Base-by-base conservation (phyloP, 2,329 filamentous ascomycete genomes). In the Alternaria gaisen region DNA sequence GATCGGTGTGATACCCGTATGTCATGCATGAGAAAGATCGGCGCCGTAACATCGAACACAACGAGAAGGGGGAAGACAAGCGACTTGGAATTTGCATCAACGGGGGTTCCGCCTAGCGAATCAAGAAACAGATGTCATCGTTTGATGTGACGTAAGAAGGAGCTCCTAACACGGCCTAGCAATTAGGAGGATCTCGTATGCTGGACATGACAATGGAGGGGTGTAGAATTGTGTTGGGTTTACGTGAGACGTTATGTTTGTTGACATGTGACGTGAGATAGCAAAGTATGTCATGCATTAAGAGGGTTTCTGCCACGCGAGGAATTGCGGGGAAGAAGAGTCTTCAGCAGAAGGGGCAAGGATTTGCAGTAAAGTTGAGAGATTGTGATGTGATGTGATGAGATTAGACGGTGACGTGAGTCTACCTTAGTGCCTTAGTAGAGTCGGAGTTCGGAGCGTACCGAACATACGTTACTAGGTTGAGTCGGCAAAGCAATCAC, bases 341-440 rank as follows among this genome's bases (percentile, higher is more conserved):
- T 24, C 46, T 50, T 11, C 30, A 1, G 22, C 10, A 36, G 8
- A 36, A 38, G 1, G 40, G n/a, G 38, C 34, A 30, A 34, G 9
- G 51, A 42, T 40, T 42, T 34, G 18, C 38, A 30, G 26, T 11
- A 5, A 8, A 12, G 32, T 26, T 30, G 16, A 16, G 26, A 40
- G 50, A 40, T 28, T 53, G 50, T 42, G 22, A 53, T 42, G 38
- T n/a, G 40, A 28, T 34, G 40, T 44, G 51, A 53, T 30, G 46
- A 50, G 46, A 36, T 36, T 50, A 50, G 46, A 28, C 46, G 30
- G 46, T 32, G 30, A 48, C 30, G 24, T 48, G 34, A 50, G 20
- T 20, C 22, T 12, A 18, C 20, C 46, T 44, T 42, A 9, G 12
- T 42, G 40, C 16, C 22, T 50, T 36, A 26, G 46, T 50, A 14